Evolutionary conservation across 345 rosid species (phyloP).

Genomic region (Sapria himalayana): DNA sequence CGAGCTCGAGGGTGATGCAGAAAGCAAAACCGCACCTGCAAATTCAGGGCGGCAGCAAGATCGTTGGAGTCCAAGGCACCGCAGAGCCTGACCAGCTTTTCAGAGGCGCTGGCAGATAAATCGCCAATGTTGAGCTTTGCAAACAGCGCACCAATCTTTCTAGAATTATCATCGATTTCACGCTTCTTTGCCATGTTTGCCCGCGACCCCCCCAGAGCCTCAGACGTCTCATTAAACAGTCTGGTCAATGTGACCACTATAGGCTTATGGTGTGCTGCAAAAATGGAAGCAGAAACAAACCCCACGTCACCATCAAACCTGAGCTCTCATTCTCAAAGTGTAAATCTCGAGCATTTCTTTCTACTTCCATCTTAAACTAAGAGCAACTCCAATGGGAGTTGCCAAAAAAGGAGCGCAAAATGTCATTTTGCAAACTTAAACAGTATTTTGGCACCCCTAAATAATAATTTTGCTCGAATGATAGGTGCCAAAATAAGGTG

Average conservation of each 20-base stretch:
- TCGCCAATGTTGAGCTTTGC: constrained; percentile 80
- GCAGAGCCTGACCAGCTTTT: constrained; percentile 74
- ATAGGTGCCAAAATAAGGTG: no score
- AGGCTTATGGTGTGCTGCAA: constrained; percentile 56
- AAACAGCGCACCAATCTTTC: constrained; percentile 77
- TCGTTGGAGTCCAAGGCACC: constrained; percentile 72
- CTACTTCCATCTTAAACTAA: no score
- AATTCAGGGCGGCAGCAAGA: constrained; percentile 60
- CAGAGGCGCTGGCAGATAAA: constrained; percentile 80
- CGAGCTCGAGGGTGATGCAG: not conserved
- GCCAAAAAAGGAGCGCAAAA: no score
- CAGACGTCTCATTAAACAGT: constrained; percentile 89
- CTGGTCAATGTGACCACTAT: constrained; percentile 60
- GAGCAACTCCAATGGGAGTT: no score
- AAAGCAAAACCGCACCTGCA: constrained; percentile 36
- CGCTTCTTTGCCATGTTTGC: constrained; percentile 82
- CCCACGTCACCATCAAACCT: no score
- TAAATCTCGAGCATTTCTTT: no score
- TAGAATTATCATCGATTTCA: constrained; percentile 92
- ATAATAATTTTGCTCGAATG: no score
- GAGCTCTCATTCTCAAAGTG: no score
- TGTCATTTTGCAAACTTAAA: no score
- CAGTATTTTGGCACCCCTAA: not conserved
- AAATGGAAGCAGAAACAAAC: constrained; percentile 8
- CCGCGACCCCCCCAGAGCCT: constrained; percentile 80